Evolutionary conservation across 1,139 yeast genomes (phyloP), one percentile per base, ranked within the genome.

Genomic region (Protomyces arabidopsidicola): DNA sequence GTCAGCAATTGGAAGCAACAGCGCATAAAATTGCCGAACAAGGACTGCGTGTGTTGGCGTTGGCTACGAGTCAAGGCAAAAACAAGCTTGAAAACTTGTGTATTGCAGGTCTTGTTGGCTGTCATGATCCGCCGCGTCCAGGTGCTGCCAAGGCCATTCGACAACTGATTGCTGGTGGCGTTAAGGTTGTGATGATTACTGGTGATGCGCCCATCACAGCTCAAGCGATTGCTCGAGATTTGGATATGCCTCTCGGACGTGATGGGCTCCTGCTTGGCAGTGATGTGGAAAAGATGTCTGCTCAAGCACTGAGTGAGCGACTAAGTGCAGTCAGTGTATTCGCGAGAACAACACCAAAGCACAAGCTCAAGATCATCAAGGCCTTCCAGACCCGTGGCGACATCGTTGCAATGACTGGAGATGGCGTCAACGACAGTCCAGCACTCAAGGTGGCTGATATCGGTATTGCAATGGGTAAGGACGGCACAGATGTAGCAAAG

Each of bases 391-490:
- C 85, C 72, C 83, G 96, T 71, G 98, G 97, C 55, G 97, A 93
- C 75, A 86, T 91, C 68, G 98, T 93, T 58, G 98, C 97, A 51
- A 93, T 93, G 98, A 93, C 98, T 10, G 98, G 98, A 69, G 98
- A 93, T 75, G 98, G 98, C 76, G 98, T 93, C 34, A 93, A 93
- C 74, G 98, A 93, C 77, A 97, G 98, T 0, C 98, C 98, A n/a
- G 98, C 98, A 3, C 82, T 93, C 71, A 93, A 93, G 75, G 81
- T 91, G 72, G 98, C 98, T 1, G 97, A 93, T 75, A 95, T 93
- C 70, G 98, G 98, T 71, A 91, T 93, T 70, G 87, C 96, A 38
- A 93, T 93, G 98, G 98, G 98, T 67, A 84, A 85, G 71, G 84
- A 88, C 76, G 98, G 98, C 66, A 93, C 98, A 0, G 98, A 93